Evolutionary conservation across 225 moss, liverwort and hornwort species (phyloP), one percentile per base, ranked within the genome.

Genomic region (Sphagnum contortum): DNA sequence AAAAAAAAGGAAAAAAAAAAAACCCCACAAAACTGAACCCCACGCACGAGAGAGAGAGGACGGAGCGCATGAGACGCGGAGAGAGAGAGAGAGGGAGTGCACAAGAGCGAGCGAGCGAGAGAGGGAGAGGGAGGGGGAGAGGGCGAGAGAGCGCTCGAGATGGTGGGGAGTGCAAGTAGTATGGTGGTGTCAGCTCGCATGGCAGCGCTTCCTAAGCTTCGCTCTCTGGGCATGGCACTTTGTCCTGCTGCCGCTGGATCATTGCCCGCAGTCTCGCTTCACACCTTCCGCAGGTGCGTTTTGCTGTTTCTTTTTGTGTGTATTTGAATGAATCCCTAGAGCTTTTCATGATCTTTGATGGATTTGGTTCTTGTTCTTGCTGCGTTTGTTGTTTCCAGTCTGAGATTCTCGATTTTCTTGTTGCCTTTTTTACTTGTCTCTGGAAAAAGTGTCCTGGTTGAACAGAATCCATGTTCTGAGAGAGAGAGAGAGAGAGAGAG

Each of bases 191-290:
- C 29, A 29, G 29, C 29, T 29, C 29, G 29, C 29, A 29, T 29
- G 29, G 29, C 29, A 29, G 71, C 81, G 53, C 67, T 85, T 50
- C 85, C 85, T 12, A 81, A 78, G 76, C 85, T 85, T 60, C 65
- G 80, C 12, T 69, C 74, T 29, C 72, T 80, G 3, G 76, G 83
- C 0, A 77, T 64, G 67, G 75, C 81, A 29, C 73, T 85, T 47
- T 73, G 65, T 67, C 45, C 71, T 44, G 4, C 77, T 9, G 72
- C 66, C 59, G 65, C 72, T 14, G 13, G 48, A 12, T 67, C 29
- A 29, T 29, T 29, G 29, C 29, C 29, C 29, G 29, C 29, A 0
- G 29, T 51, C 66, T 75, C 67, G 63, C 72, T 70, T 57, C 73
- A 70, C 69, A 68, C 65, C 58, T 65, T 59, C 57, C 71, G 73